A percentile compares a stretch with the other conserved stretches of the same genome.
Conservation (phyloP, 176 grass and related monocot species). For the Tillandsia fasciculata region DNA sequence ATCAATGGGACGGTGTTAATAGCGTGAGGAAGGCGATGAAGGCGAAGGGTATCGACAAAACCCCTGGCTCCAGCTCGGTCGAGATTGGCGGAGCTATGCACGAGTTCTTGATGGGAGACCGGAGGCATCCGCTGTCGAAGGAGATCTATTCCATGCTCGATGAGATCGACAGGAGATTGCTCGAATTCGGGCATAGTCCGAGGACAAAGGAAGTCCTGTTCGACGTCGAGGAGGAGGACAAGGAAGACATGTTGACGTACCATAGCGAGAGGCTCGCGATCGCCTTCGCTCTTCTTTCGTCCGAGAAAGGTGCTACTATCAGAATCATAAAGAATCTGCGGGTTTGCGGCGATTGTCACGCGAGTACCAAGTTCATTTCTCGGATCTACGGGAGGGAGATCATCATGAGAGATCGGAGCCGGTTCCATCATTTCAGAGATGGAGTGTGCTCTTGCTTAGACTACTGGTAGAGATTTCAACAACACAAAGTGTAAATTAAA, state of each 20-base stretch:
- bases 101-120: slow-evolving; percentile 39
- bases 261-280: slow-evolving; percentile 42
- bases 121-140: slow-evolving; percentile 18
- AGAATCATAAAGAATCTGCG: slow-evolving; percentile 32
- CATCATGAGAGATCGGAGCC: slow-evolving; percentile 31
- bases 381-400: slow-evolving; percentile 24
- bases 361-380: slow-evolving; percentile 22
- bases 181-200: slow-evolving; percentile 1
- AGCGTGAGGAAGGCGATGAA: slow-evolving; percentile 29
- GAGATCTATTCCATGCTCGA: slow-evolving; percentile 28
- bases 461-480: slow-evolving; percentile 27
- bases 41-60: slow-evolving; percentile 34
- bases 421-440: slow-evolving; percentile 37
- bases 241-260: slow-evolving; percentile 21
- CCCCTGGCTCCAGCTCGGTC: slow-evolving; percentile 34
- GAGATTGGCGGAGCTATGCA: slow-evolving; percentile 25
- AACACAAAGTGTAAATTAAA: not conserved
- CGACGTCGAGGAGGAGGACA: slow-evolving; percentile 46
- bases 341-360: slow-evolving; percentile 32
- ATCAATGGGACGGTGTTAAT: slow-evolving; percentile 24
- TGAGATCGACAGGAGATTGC: slow-evolving; percentile 23
- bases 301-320: slow-evolving; percentile 15
- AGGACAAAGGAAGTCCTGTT: slow-evolving; percentile 17
- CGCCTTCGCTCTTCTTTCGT: slow-evolving; percentile 26
- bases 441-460: slow-evolving; percentile 37